Evolutionary conservation across 345 rosid genomes (phyloP).

Genomic region (Murraya koenigii): DNA sequence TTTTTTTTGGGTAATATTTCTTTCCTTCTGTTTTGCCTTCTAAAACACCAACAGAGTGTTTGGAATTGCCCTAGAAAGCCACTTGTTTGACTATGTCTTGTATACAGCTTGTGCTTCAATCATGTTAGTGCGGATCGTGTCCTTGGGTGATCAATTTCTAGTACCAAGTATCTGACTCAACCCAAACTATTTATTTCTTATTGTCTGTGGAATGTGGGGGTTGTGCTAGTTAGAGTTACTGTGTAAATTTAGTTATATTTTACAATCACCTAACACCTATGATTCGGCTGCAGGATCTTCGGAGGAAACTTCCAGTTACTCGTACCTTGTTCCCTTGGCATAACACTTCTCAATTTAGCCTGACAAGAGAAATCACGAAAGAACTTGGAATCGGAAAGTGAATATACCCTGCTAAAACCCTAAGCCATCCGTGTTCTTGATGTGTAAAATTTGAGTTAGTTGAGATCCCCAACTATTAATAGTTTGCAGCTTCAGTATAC

Average conservation of each 20-base stretch:
- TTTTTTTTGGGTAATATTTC: background rate
- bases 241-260: background rate
- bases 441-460: conserved; percentile 2
- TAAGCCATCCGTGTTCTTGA: background rate
- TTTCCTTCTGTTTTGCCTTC: background rate
- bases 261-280: background rate
- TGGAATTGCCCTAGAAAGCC: background rate
- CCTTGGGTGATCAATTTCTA: background rate
- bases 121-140: background rate
- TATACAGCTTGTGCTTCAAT: background rate
- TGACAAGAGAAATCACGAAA: conserved; percentile 86
- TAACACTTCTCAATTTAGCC: conserved; percentile 79
- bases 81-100: background rate
- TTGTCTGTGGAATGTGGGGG: background rate
- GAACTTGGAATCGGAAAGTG: conserved; percentile 87
- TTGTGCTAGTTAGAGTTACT: background rate
- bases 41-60: background rate
- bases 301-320: conserved; percentile 96
- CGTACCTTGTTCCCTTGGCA: conserved; percentile 96
- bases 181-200: background rate
- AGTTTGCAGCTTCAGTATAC: background rate
- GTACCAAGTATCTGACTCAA: background rate
- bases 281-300: conserved; percentile 62
- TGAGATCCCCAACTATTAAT: background rate
- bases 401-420: conserved; percentile 3